These are phyloP conservation scores for Yarrowia yakushimensis DNA, from an alignment of 805 yeast species.

Conservation along the genomic window DNA sequence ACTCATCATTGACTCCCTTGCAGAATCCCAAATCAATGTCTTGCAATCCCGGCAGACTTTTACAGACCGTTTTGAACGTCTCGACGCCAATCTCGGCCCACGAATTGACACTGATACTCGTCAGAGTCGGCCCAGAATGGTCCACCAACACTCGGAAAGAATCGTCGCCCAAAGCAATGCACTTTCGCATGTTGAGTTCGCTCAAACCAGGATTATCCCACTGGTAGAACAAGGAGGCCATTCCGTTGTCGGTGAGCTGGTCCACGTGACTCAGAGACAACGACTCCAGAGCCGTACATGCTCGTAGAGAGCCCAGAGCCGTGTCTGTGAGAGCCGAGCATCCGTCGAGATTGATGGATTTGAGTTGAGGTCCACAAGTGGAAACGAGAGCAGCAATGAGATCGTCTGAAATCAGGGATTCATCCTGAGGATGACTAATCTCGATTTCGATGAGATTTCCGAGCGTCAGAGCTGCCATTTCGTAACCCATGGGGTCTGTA, in stretches of 20 bases:
- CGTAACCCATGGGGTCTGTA: slow-evolving; percentile 54
- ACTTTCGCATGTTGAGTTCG: slow-evolving; percentile 59
- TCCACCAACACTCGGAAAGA: slow-evolving; percentile 56
- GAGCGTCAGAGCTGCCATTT: slow-evolving; percentile 64
- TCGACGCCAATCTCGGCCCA: slow-evolving; percentile 53
- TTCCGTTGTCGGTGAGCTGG: slow-evolving; percentile 65
- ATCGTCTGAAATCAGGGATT: slow-evolving; percentile 66
- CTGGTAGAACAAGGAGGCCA: slow-evolving; percentile 53
- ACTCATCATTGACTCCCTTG: slow-evolving; percentile 65
- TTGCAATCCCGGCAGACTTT: slow-evolving; percentile 55
- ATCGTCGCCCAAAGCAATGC: slow-evolving; percentile 60
- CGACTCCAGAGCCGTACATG: slow-evolving; percentile 60
- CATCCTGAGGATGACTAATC: slow-evolving; percentile 48
- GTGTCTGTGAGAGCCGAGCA: slow-evolving; percentile 69
- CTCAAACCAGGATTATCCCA: slow-evolving; percentile 57
- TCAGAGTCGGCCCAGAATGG: slow-evolving; percentile 64
- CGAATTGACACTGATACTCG: slow-evolving; percentile 71
- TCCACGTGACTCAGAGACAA: slow-evolving; percentile 60
- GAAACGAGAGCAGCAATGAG: slow-evolving; percentile 54
- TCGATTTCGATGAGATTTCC: slow-evolving; percentile 55
- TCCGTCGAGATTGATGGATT: slow-evolving; percentile 62
- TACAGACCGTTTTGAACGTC: slow-evolving; percentile 31
- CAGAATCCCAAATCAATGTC: slow-evolving; percentile 78
- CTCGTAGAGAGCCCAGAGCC: slow-evolving; percentile 44
- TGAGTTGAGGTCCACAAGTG: slow-evolving; percentile 54